Evolutionary conservation across 2,329 filamentous ascomycete genomes (phyloP), one percentile per base, ranked within the genome.

Genomic region (Monosporascus cannonballus): DNA sequence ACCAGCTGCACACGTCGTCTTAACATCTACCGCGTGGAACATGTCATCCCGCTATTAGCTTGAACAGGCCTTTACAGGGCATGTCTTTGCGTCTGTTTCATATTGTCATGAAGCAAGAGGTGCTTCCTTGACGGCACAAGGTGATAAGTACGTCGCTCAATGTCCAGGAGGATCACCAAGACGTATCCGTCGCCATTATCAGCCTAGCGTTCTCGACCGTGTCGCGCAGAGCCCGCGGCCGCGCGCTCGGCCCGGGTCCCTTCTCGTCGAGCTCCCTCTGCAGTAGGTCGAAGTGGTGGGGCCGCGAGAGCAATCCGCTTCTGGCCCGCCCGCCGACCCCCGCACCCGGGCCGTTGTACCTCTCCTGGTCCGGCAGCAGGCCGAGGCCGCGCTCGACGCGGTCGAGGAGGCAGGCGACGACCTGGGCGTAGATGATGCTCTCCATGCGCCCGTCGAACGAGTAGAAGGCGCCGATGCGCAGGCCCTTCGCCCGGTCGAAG

Each of bases 351-450:
- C 6, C 41, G 5, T 38, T 39, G 17, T 53, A 42, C 14, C 47
- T 25, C 41, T 51, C 27, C 51, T 56, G 57, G 18, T 56, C 57
- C 4, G 57, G 52, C n/a, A 53, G 44, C 15, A 59, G 49, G 17
- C 57, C 51, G 14, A 61, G 49, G 4, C 51, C 57, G 8, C 57
- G 52, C 38, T 61, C 57, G 51, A 59, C 56, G 20, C 56, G 59
- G 18, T 54, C 57, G 2, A 56, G 50, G 49, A 58, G 58, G 17
- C 59, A 57, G 17, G 53, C 39, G 18, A 59, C 54, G 1, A 56
- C 51, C 36, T 59, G 57, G 52, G 52, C 51, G 39, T 54, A 59
- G 48, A 59, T 54, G 53, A 59, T 52, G 38, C 55, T 53, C 36
- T 53, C 46, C 14, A 61, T 30, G 9, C 59, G 45, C n/a, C 55